These are phyloP conservation scores for Jaenimonas drosophilae DNA, from an alignment of 208 protist species.

Conservation along the genomic window DNA sequence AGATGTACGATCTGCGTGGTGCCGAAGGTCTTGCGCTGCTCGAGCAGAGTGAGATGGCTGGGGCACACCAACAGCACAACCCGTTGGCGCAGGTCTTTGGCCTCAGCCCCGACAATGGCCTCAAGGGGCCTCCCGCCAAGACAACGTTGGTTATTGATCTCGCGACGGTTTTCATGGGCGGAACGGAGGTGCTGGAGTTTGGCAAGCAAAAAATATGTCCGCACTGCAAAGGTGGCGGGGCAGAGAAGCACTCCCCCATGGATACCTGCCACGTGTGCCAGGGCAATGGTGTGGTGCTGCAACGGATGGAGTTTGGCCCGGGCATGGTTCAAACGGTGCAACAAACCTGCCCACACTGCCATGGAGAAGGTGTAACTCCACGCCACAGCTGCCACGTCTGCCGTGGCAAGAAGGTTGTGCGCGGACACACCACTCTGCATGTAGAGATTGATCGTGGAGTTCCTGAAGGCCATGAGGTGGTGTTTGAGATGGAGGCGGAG, in stretches of 20 bases:
- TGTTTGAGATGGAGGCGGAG: constrained; percentile 82
- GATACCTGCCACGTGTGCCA: constrained; percentile 41
- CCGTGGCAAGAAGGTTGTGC: constrained; percentile 54
- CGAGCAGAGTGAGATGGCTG: constrained; percentile 19
- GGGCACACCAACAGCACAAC: constrained; percentile 6
- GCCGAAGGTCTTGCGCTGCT: constrained; percentile 77
- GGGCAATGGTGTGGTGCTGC: constrained; percentile 46
- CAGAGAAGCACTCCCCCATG: constrained; percentile 9
- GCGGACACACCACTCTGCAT: constrained; percentile 20
- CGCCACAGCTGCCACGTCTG: constrained; percentile 68
- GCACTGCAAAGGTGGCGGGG: constrained; percentile 58
- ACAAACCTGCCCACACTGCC: constrained; percentile 77
- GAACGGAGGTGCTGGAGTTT: constrained; percentile 47
- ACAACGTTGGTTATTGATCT: constrained; percentile 72
- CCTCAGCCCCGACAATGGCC: constrained; percentile 4
- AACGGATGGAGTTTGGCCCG: constrained; percentile 58
- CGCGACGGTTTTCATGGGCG: constrained; percentile 91
- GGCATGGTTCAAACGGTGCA: constrained; percentile 68
- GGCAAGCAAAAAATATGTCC: constrained; percentile 84
- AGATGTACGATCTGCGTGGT: constrained; percentile 90
- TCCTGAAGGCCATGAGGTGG: constrained; percentile 50
- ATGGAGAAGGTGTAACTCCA: constrained; percentile 68
- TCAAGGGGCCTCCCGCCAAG: constrained; percentile 77
- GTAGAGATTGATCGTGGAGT: constrained; percentile 68
- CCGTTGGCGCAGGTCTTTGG: constrained; percentile 16